These are phyloP conservation scores for Cetradonia linearis DNA, from an alignment of 495 filamentous ascomycete genomes.

Conservation along the genomic window DNA sequence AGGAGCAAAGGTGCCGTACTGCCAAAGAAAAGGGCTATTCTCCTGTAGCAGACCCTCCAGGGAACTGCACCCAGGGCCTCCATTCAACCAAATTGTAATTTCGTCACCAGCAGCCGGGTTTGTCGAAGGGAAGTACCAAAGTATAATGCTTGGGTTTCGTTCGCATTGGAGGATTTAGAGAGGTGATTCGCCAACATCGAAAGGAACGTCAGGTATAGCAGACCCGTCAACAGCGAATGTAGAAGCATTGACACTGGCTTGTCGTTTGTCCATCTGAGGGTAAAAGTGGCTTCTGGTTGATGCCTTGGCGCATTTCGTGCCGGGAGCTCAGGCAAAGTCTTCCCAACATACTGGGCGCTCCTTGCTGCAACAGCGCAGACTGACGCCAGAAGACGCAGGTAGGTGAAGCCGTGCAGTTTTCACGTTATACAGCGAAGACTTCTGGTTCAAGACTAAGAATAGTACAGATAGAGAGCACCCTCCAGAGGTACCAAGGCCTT, in stretches of 20 bases:
- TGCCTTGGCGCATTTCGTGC: constrained; percentile 13
- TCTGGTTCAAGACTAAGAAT: not conserved
- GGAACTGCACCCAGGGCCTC: constrained; percentile 59
- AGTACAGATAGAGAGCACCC: not conserved
- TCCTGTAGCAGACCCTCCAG: constrained; percentile 63
- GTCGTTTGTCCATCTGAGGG: constrained; percentile 13
- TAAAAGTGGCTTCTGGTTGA: not conserved
- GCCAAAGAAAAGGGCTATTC: constrained; percentile 70
- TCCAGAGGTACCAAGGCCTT: not conserved
- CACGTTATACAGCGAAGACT: not conserved
- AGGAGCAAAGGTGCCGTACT: constrained; percentile 53
- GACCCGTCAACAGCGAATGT: constrained; percentile 57
- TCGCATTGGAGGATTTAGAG: constrained; percentile 47
- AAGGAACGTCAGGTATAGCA: constrained; percentile 59
- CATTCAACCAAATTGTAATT: constrained; percentile 56
- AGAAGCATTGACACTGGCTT: constrained; percentile 17
- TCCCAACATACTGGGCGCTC: constrained; percentile 25
- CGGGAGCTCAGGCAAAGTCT: constrained; percentile 20
- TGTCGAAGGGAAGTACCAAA: constrained; percentile 69
- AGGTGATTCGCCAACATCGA: constrained; percentile 67
- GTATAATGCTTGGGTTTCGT: constrained; percentile 50
- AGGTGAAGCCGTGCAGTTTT: constrained; percentile 13
- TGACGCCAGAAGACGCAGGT: constrained; percentile 7
- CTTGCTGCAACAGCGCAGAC: constrained; percentile 21
- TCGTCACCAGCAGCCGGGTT: constrained; percentile 46